These are phyloP conservation scores for Aspergillus melleus DNA, from an alignment of 2,329 filamentous ascomycete genomes.

Conservation along the genomic window DNA sequence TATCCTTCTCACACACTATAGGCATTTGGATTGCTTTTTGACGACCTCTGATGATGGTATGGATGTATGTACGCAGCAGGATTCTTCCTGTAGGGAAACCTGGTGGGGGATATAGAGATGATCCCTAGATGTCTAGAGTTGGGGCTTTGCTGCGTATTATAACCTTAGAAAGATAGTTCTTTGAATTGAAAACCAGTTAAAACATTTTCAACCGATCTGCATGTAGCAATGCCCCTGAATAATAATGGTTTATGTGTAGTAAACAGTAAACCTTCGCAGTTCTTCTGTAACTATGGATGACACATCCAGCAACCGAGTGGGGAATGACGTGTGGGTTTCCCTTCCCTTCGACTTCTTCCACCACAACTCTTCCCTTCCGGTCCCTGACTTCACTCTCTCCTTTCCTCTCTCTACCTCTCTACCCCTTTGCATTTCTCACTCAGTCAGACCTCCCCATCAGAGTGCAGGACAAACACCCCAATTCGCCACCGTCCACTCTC, in stretches of 20 bases:
- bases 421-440: not conserved
- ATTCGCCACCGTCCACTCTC: not conserved
- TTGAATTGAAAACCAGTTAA: not conserved
- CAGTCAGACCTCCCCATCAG: not conserved
- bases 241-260: too few species aligned
- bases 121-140: not conserved
- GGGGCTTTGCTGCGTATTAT: not conserved
- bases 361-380: not conserved
- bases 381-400: not conserved
- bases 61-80: not conserved
- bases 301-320: conserved; percentile 16
- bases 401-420: not conserved
- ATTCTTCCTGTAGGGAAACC: not conserved
- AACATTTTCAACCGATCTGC: not conserved
- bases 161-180: not conserved
- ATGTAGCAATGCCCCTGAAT: too few species aligned
- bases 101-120: not conserved
- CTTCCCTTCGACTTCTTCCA: conserved; percentile 5
- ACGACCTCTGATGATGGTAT: conserved; percentile 2
- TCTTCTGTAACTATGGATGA: not conserved
- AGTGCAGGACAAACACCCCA: not conserved
- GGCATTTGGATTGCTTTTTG: not conserved
- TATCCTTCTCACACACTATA: not conserved
- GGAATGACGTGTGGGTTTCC: conserved; percentile 33
- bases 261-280: not conserved